Evolutionary conservation across 2,329 filamentous ascomycete species (phyloP), one percentile per base, ranked within the genome.

Genomic region (Fusarium torreyae): DNA sequence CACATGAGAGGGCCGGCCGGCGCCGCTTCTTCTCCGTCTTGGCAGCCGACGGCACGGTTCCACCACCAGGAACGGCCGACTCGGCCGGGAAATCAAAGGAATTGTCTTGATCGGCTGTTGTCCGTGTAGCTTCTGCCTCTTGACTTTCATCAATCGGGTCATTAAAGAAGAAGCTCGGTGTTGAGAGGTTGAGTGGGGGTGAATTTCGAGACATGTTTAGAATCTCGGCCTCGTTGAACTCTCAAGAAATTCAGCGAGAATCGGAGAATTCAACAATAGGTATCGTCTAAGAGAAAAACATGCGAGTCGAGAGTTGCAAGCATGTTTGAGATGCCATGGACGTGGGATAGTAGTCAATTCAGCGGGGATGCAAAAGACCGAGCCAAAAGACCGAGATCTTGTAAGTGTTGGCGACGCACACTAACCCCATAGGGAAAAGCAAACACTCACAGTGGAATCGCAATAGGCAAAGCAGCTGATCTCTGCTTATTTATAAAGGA

Each of bases 1-100:
- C 79, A 74, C 88, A 90, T 2, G 88, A 87, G 33, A 84, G 76
- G 5, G 82, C 77, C 34, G 80, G 81, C 18, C 79, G 76, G 52
- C 80, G 77, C 11, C 80, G 75, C 60, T 81, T 81, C 78, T 81
- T 81, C 46, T 76, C 72, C 22, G 70, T 43, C 53, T 63, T 73
- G 49, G 62, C 48, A 26, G 52, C 54, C 44, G 68, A 56, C 28
- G 53, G 28, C 22, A 42, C 44, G 55, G 52, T 52, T 39, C 44
- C 63, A 66, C 59, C 55, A n/a, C 31, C 42, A 20, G 13, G 18
- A 33, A 24, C 18, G n/a, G 38, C 36, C 7, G 50, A 34, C 4
- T 64, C 49, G 8, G 24, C 38, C 22, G 45, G 17, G 11, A 60
- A 42, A 39, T 43, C 43, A 13, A 69, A 40, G 15, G 50, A 45